Percentiles rank a stretch among this genome's conserved stretches.
Conservation (phyloP, 768 basidiomycete species). For the Kwoniella sp. region DNA sequence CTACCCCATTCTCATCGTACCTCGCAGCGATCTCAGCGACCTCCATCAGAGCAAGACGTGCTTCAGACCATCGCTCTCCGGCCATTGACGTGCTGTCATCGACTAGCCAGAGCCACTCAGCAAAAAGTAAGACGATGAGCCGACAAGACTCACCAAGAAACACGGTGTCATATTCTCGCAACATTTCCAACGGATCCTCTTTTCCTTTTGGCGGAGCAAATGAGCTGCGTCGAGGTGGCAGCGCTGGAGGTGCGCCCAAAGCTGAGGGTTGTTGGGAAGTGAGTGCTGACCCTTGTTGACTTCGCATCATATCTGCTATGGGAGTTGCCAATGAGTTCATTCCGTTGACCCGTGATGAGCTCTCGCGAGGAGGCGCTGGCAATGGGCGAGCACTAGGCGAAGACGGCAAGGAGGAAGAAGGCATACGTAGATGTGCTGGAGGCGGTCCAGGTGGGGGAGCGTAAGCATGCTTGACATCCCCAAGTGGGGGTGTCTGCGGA, state of each 20-base stretch:
- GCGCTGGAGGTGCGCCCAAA: background rate
- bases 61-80: constrained; percentile 41
- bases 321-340: too few relatives aligned
- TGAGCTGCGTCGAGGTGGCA: constrained; percentile 6
- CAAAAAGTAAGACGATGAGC: too few relatives aligned
- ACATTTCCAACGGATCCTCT: constrained; percentile 38
- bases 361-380: constrained; percentile 6
- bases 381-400: constrained; percentile 5
- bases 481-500: background rate
- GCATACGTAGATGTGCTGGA: constrained; percentile 16
- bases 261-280: background rate
- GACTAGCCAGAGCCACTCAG: constrained; percentile 8
- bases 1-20: constrained; percentile 40
- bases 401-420: constrained; percentile 3
- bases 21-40: constrained; percentile 38
- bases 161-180: constrained; percentile 39
- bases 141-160: constrained; percentile 38
- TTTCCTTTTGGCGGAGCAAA: constrained; percentile 9
- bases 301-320: background rate
- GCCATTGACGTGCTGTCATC: constrained; percentile 43
- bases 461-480: background rate
- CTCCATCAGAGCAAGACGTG: constrained; percentile 33
- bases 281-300: background rate
- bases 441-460: constrained; percentile 30
- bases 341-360: background rate